Evolutionary conservation across 2,329 filamentous ascomycete species (phyloP), one percentile per base, ranked within the genome.

Genomic region (Coccinonectria pachysandricola): DNA sequence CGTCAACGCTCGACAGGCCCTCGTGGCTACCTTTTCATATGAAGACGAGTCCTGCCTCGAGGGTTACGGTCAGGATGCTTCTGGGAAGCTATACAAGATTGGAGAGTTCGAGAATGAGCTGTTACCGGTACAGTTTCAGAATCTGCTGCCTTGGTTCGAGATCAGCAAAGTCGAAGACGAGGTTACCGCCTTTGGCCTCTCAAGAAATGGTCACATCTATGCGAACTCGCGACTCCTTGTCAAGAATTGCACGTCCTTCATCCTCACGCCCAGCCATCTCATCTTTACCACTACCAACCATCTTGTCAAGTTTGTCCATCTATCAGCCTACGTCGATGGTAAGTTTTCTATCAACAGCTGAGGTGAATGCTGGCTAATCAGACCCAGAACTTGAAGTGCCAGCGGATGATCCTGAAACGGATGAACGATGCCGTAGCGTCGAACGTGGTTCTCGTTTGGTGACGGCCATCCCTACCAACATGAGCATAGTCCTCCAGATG

Each of bases 271-370:
- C 0, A 73, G 75, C 12, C 88, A 96, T 59, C 64, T 98, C 9
- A 75, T 96, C 31, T 86, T 88, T 47, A 98, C 91, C 1, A 98
- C 91, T 1, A 86, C 79, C 33, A 86, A 86, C 38, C 87, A 96
- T 51, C 65, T 95, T 4, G 65, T 98, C 36, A 98, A 98, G 54
- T 95, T 95, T 53, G 78, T 95, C 9, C 88, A 98, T 52, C 59
- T 96, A 24, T 36, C 42, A 12, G 67, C 72, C 4, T 58, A 63
- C 32, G 62, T 70, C 10, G 65, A 84, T 39, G 73, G 80, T 83
- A 63, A 37, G 60, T 43, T 4, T 6, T 8, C 2, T 6, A n/a
- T n/a, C n/a, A n/a, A n/a, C n/a, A n/a, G n/a, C n/a, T n/a, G n/a
- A n/a, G n/a, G n/a, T n/a, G n/a, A n/a, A n/a, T n/a, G n/a, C n/a